phyloP scores from a whole-genome alignment of 345 rosid genomes.

The Eucalyptus virginea region DNA sequence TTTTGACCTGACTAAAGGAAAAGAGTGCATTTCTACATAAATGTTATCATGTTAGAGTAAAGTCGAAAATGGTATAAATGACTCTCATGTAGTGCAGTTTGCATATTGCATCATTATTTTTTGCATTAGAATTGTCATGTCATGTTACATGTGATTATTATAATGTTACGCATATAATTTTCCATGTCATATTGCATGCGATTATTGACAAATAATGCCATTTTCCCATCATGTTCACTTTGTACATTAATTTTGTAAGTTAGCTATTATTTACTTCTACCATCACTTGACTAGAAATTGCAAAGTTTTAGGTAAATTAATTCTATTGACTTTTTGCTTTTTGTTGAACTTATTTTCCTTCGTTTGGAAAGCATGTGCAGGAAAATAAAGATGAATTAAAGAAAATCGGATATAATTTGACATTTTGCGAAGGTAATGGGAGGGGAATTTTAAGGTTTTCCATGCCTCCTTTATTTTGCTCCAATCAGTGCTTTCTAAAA shows the following conservation, averaged over 20 bases:
- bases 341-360: background rate
- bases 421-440: background rate
- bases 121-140: background rate
- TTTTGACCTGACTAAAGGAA: background rate
- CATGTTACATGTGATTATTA: background rate
- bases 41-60: background rate
- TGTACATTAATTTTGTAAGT: background rate
- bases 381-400: background rate
- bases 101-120: background rate
- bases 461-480: background rate
- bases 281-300: background rate
- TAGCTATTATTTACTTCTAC: background rate
- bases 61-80: background rate
- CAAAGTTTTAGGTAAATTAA: background rate
- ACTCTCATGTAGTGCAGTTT: background rate
- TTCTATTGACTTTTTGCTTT: background rate
- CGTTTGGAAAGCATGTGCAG: background rate
- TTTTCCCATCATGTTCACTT: background rate
- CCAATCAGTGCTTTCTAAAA: background rate
- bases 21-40: background rate
- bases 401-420: background rate
- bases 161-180: background rate
- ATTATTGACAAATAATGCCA: background rate
- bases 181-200: background rate
- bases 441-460: background rate